These are phyloP conservation scores for Marsdenia floribunda DNA, from an alignment of 257 asterid genomes.

Conservation along the genomic window DNA sequence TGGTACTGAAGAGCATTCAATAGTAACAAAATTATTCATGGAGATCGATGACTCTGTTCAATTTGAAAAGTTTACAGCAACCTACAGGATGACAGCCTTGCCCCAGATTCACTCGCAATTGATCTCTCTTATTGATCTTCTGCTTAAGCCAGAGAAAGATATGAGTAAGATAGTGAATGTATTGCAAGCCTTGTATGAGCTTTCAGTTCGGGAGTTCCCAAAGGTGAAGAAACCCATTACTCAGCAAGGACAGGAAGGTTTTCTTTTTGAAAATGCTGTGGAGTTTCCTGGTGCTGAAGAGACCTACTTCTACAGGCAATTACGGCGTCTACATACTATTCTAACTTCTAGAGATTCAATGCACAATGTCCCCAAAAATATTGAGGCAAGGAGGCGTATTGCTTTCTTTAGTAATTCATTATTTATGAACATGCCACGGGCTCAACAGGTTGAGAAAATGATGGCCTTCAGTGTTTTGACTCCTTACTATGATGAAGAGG, in stretches of 20 bases:
- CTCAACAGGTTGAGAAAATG: constrained; percentile 90
- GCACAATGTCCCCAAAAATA: constrained; percentile 68
- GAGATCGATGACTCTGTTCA: constrained; percentile 49
- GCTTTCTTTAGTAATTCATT: constrained; percentile 90
- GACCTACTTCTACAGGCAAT: constrained; percentile 60
- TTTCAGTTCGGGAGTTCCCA: constrained; percentile 62
- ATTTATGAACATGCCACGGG: constrained; percentile 97
- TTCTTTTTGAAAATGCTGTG: constrained; percentile 65
- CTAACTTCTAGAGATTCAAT: constrained; percentile 75
- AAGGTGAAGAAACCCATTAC: constrained; percentile 48
- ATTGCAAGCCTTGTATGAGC: constrained; percentile 81
- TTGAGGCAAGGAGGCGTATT: constrained; percentile 71
- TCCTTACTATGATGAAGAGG: constrained; percentile 94
- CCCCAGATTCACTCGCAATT: constrained; percentile 56
- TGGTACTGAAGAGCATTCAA: constrained; percentile 64
- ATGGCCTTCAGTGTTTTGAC: constrained; percentile 95
- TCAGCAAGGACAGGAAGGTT: constrained; percentile 69
- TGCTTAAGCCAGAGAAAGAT: constrained; percentile 51
- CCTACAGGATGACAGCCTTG: constrained; percentile 44
- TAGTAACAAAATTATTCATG: constrained; percentile 49
- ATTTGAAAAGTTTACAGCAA: constrained; percentile 55
- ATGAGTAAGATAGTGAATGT: constrained; percentile 50
- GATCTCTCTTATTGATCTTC: constrained; percentile 48
- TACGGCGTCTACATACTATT: constrained; percentile 71
- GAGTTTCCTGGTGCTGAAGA: constrained; percentile 55